These are phyloP conservation scores for Noccaea bulbosa DNA, from an alignment of 345 rosid genomes.

Conservation along the genomic window DNA sequence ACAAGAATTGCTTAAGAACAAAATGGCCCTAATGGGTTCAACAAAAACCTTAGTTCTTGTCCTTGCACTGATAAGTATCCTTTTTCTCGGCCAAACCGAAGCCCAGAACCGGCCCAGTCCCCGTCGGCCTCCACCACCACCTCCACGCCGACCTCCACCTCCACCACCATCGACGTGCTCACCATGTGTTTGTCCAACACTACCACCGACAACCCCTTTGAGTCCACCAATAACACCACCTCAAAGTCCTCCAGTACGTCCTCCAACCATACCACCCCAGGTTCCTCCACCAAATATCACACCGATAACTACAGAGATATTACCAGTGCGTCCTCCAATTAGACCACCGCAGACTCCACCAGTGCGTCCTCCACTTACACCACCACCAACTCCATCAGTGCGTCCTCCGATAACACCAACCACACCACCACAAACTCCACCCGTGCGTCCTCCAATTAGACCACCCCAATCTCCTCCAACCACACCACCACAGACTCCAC, in stretches of 20 bases:
- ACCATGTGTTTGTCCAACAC: constrained; percentile 4
- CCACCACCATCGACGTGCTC: neutral
- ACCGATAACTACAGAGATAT: neutral
- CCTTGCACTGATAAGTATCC: too few species aligned
- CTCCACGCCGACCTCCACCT: too few species aligned
- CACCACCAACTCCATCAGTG: neutral
- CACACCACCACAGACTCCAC: neutral
- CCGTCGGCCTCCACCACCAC: too few species aligned
- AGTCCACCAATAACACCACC: constrained; percentile 4
- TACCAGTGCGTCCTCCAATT: neutral
- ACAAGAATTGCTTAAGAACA: too few species aligned
- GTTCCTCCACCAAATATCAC: neutral
- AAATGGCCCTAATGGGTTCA: too few species aligned
- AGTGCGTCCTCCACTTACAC: neutral
- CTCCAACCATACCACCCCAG: too few species aligned
- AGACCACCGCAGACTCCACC: neutral
- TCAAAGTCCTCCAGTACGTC: too few species aligned
- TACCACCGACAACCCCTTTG: neutral
- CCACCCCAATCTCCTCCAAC: neutral
- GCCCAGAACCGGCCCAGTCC: too few species aligned
- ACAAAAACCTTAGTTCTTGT: too few species aligned
- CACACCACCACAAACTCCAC: neutral
- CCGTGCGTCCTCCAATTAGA: neutral
- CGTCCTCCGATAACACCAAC: neutral
- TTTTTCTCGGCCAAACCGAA: too few species aligned